Base-by-base conservation (phyloP, 805 yeast genomes). In the Torulaspora gathmanii region DNA sequence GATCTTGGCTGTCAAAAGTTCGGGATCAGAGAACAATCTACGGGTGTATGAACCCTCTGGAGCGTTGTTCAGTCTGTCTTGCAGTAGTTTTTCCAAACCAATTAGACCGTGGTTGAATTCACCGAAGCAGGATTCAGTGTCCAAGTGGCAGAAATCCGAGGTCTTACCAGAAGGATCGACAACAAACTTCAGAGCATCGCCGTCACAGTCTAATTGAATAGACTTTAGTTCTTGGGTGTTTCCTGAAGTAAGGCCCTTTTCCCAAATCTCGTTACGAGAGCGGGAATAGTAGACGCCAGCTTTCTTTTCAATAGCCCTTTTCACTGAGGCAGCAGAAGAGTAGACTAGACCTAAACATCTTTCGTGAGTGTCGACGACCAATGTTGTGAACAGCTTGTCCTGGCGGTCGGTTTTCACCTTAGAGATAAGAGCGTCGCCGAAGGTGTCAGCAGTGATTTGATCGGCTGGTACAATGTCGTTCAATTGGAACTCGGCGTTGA, bases 241-340 rank as follows among this genome's bases (percentile, higher is more conserved):
- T 16, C 99, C 99, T n/a, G 95, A 85, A 1, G 96, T 86, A 45
- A 84, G 83, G 25, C 99, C 99, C 66, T 93, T 93, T 65, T 82
- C 85, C 99, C 99, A 93, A 47, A 93, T 74, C 35, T 95, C 98
- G 50, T 87, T 81, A 58, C 84, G 82, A 45, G 75, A 71, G 57
- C 99, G 82, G 7, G 96, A 87, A 66, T 85, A 96, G 68, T 93
- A 93, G 2, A 93, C 96, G 46, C 99, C 99, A 8, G 86, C 80
- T 40, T 79, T 76, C 17, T 86, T 83, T 49, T 78, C 79, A 54
- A 93, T 77, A 10, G 98, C 93, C 57, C 85, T 90, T 35, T 76
- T 68, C 57, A 93, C 80, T 27, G 96, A 86, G 55, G 84, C 89
- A 33, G 68, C 68, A 0, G 96, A 87, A 0, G 98, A 91, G 69